phyloP scores from a whole-genome alignment of 2,329 filamentous ascomycete genomes.

The Botrytis paeoniae region DNA sequence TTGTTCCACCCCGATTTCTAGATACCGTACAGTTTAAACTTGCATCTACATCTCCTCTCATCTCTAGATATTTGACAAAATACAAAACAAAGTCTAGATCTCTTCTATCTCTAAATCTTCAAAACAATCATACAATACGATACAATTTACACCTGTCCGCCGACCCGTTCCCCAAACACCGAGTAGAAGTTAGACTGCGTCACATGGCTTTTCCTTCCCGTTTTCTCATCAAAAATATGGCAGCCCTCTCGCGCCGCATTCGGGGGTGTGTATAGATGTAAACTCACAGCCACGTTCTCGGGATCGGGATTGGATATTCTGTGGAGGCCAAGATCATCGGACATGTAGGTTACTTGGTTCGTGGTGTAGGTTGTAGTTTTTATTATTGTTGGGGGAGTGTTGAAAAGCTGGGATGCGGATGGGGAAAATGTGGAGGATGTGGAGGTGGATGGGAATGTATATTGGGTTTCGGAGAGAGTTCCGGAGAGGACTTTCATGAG shows the following conservation, averaged over 20 bases:
- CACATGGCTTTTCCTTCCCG: slow-evolving; percentile 70
- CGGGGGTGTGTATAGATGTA: slow-evolving; percentile 86
- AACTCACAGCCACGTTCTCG: slow-evolving; percentile 73
- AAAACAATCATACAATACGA: neutral
- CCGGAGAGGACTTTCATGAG: slow-evolving; percentile 84
- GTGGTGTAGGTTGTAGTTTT: slow-evolving; percentile 65
- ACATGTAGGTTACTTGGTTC: slow-evolving; percentile 85
- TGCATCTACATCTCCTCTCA: neutral
- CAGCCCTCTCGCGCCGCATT: slow-evolving; percentile 83
- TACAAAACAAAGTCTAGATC: neutral
- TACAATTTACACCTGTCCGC: neutral
- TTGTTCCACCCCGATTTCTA: neutral
- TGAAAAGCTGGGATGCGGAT: slow-evolving; percentile 59
- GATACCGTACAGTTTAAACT: neutral
- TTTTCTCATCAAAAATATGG: slow-evolving; percentile 74
- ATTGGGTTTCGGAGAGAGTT: slow-evolving; percentile 69
- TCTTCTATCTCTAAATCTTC: neutral
- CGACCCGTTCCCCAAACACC: slow-evolving; percentile 45
- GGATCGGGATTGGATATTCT: slow-evolving; percentile 72
- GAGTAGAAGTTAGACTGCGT: slow-evolving; percentile 72
- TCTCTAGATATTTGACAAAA: neutral
- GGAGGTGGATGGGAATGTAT: slow-evolving; percentile 49
- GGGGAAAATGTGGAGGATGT: neutral
- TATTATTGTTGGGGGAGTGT: slow-evolving; percentile 58
- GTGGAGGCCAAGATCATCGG: slow-evolving; percentile 84